These are phyloP conservation scores for Austroboletus rostrupii DNA, from an alignment of 1,284 basidiomycete species.

Conservation along the genomic window DNA sequence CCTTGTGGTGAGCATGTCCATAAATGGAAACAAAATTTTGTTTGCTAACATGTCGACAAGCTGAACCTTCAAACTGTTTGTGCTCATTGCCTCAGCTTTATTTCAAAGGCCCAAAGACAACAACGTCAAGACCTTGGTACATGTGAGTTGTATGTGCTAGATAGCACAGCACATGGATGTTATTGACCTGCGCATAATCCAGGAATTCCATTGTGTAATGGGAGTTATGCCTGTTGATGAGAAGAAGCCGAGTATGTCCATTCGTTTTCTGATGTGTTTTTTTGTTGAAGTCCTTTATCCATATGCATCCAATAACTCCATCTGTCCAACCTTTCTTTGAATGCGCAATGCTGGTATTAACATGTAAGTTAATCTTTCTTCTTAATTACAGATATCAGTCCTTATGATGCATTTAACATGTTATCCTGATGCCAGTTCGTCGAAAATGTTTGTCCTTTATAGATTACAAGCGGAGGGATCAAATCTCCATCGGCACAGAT, in stretches of 20 bases:
- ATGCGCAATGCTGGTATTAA: background rate
- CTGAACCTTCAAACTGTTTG: background rate
- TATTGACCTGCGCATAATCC: background rate
- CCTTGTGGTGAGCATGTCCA: background rate
- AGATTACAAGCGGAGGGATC: too few relatives aligned
- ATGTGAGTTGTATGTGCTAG: background rate
- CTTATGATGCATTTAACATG: background rate
- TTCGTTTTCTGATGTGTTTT: background rate
- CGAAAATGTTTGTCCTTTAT: background rate
- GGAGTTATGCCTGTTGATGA: slow-evolving; percentile 3
- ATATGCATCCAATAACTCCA: background rate
- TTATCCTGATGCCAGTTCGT: background rate
- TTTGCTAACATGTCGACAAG: background rate
- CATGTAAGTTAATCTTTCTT: background rate
- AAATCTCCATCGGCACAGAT: too few relatives aligned
- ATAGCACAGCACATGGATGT: slow-evolving; percentile 1
- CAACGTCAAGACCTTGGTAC: slow-evolving; percentile 4
- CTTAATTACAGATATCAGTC: background rate
- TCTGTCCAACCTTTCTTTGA: slow-evolving; percentile 1
- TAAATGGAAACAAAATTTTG: background rate
- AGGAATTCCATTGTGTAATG: slow-evolving; percentile 1
- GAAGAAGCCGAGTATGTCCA: background rate
- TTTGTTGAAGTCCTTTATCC: background rate
- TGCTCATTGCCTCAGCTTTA: background rate
- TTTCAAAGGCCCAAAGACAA: background rate